Percentiles rank a stretch among this genome's conserved stretches.
phyloP scores from a whole-genome alignment of 2,329 filamentous ascomycete species.

The Simplicillium sp. region DNA sequence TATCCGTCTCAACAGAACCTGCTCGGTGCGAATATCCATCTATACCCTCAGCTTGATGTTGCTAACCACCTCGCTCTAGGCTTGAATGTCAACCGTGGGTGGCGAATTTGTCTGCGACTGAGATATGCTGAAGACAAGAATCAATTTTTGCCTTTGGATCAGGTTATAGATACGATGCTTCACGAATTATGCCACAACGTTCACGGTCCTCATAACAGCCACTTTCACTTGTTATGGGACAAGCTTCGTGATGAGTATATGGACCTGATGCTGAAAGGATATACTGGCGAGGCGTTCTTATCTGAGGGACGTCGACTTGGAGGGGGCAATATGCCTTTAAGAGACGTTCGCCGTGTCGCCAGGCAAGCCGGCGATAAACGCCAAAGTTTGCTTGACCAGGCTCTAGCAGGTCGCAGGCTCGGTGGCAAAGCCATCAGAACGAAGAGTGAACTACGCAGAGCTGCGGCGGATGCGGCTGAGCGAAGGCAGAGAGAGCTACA shows the following conservation, averaged over 20 bases:
- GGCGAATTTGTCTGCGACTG: conserved; percentile 74
- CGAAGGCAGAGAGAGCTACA: conserved; percentile 42
- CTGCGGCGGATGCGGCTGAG: conserved; percentile 56
- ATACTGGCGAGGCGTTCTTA: conserved; percentile 83
- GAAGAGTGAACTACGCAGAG: conserved; percentile 59
- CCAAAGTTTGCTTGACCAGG: conserved; percentile 44
- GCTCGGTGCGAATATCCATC: conserved; percentile 41
- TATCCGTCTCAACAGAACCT: conserved; percentile 66
- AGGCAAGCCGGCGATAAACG: conserved; percentile 66
- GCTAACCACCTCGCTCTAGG: conserved; percentile 28
- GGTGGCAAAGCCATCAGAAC: conserved; percentile 48
- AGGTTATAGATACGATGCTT: conserved; percentile 82
- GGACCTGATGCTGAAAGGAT: conserved; percentile 67
- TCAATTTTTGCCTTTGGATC: conserved; percentile 72
- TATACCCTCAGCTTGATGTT: background rate
- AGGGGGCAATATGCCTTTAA: conserved; percentile 50
- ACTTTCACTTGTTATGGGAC: conserved; percentile 83
- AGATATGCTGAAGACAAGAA: conserved; percentile 64
- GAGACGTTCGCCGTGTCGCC: conserved; percentile 68
- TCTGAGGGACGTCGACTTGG: conserved; percentile 67
- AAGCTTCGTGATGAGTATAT: conserved; percentile 81
- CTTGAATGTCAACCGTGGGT: conserved; percentile 67
- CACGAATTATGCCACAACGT: conserved; percentile 90
- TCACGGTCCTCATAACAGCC: conserved; percentile 70
- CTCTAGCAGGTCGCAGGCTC: conserved; percentile 52